Base-by-base conservation (phyloP, 1,139 yeast species). In the Lodderomyces metapsilosis region DNA sequence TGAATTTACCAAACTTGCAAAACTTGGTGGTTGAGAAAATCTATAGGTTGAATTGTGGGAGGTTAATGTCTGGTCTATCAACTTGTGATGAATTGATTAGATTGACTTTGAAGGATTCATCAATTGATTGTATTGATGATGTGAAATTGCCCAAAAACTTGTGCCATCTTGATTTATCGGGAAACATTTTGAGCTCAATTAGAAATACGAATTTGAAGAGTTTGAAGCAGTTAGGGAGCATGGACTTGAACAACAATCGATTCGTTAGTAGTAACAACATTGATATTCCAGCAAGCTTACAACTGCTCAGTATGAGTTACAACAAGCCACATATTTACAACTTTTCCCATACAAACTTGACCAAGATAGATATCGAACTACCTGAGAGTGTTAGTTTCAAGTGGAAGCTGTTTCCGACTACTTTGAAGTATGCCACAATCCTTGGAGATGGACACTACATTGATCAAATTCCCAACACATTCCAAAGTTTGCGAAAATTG, bases 101-200 rank as follows among this genome's bases (percentile, higher is more conserved):
- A 28, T 37, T 47, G 16, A 38, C 40, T 2, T 23, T 47, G 16
- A 31, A 23, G n/a, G 41, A 47, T 31, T 24, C 37, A 2, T 30
- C 32, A 17, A 27, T 47, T 31, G 47, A 39, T 3, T 24, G 33
- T 9, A 37, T 41, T 28, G 40, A 31, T 13, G 37, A 36, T 25
- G 16, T 44, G 3, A 34, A 21, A n/a, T 43, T 47, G 5, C 47
- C 50, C 3, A 10, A n/a, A 8, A 27, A 35, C 11, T 36, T 45
- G 27, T 20, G 17, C 13, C 22, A 37, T 32, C 36, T 47, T 17
- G 48, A 47, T 30, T 21, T 45, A 13, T 44, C 49, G 11, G 36
- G 38, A 13, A 47, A 45, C 27, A 37, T 33, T 20, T 22, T 47
- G n/a, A 28, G 27, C 12, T 22, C 38, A 5, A 28, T 47, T 5